Base-by-base conservation (phyloP, 2,329 filamentous ascomycete species). In the Akanthomyces lecanii region DNA sequence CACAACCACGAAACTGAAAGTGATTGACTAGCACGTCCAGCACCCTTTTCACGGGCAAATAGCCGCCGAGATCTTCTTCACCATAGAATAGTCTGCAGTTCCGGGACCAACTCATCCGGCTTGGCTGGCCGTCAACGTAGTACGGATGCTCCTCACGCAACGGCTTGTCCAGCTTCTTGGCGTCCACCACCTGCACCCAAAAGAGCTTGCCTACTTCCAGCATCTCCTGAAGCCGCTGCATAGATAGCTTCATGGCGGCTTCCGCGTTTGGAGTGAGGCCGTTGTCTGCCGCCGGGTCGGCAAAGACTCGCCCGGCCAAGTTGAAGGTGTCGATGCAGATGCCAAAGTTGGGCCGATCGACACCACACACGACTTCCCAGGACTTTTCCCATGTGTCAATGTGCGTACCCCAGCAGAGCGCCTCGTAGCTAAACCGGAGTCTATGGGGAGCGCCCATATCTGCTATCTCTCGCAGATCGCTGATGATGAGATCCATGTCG, bases 281-380 rank as follows among this genome's bases (percentile, higher is more conserved):
- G 0, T 77, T 76, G 0, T 75, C 66, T 0, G 79, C 74, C 0
- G 83, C 73, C 0, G 89, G 89, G 69, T 92, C 88, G 0, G 86
- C 89, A 67, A 83, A 92, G 62, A 90, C 82, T 8, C 85, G 77
- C 0, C 84, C 89, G 0, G 87, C 84, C 65, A 92, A 88, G 73
- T 92, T 90, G 77, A 90, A 92, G 0, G 87, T 90, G 73, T 92
- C 89, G 42, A 92, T 78, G 71, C 89, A 91, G 55, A 91, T 78
- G 10, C 89, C 89, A 69, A 92, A 91, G 74, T 92, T 92, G 2
- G 82, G 75, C 10, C 88, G 75, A 71, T 90, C 79, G 21, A 91
- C 88, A 5, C 74, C 75, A 67, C 80, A 74, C 0, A 91, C 85
- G 3, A 91, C 78, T 3, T 86, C 83, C 86, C 88, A 92, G 66